Evolutionary conservation across 1,284 basidiomycete species (phyloP), one percentile per base, ranked within the genome.

Genomic region (Rhodotorula sp.): DNA sequence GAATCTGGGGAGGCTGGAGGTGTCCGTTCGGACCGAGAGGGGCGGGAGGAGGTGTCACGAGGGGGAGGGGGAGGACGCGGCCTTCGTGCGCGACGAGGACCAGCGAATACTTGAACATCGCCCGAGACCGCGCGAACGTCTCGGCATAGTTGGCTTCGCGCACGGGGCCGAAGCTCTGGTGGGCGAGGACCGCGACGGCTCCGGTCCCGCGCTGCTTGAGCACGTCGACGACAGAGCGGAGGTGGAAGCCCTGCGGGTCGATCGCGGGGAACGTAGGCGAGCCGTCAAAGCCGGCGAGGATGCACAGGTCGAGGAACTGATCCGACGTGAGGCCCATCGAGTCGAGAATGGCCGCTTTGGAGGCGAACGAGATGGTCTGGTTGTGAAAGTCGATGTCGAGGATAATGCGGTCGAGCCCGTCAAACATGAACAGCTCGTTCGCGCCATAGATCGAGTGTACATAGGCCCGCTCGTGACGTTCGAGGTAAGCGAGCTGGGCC

Each of bases 361-460:
- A 90, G 56, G 90, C 87, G 80, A 87, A 98, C 21, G 89, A 89
- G 83, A 99, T 95, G 3, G 88, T 86, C 1, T 90, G 88, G 47
- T 83, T 83, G 60, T 84, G 68, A 77, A 92, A 88, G 82, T 94
- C 90, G 77, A 95, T 84, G 55, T 88, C 87, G 64, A 91, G 93
- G 80, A 99, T 95, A 79, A 99, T 85, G 78, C 90, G 90, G 82
- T 98, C 94, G 50, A 97, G 87, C 38, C 89, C 89, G 66, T 83
- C 83, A 81, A 95, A 98, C 58, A 98, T 85, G 31, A 99, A 85
- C 26, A 91, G 87, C 80, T 98, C 95, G 8, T 90, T 91, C 48
- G 94, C 88, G 8, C 92, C 93, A 81, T 89, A 98, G 77, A 98
- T 89, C 28, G 95, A 90, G 80, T 99, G 94, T 73, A 97, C 91